Conservation (phyloP, 2,329 filamentous ascomycete genomes). For the Fusarium guadeloupense region DNA sequence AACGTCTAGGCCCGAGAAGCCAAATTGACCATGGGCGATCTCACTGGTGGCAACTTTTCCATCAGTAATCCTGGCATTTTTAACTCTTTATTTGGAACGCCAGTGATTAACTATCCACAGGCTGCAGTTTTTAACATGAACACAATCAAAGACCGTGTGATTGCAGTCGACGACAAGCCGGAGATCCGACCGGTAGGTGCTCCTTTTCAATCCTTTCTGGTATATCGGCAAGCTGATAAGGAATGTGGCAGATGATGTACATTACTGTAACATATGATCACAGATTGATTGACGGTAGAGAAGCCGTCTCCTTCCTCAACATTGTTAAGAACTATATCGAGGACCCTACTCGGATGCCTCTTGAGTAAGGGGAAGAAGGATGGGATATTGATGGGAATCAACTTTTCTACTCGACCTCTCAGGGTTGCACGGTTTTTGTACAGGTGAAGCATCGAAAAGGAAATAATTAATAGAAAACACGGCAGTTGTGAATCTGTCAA, state of each 20-base stretch:
- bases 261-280: constrained; percentile 97
- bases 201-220: too few relatives aligned
- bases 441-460: too few relatives aligned
- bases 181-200: constrained; percentile 92
- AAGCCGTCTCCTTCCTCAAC: constrained; percentile 95
- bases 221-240: too few relatives aligned
- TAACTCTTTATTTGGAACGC: constrained; percentile 95
- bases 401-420: too few relatives aligned
- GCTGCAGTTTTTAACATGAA: constrained; percentile 92
- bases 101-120: constrained; percentile 97
- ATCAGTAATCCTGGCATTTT: constrained; percentile 98
- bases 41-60: constrained; percentile 98
- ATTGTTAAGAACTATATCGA: constrained; percentile 99
- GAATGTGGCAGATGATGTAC: too few relatives aligned
- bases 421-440: too few relatives aligned
- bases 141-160: constrained; percentile 93
- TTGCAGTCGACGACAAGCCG: constrained; percentile 91
- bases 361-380: too few relatives aligned
- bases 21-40: constrained; percentile 98
- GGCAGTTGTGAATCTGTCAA: too few relatives aligned
- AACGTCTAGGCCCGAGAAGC: constrained; percentile 77
- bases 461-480: too few relatives aligned
- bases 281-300: constrained; percentile 90
- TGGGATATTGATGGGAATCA: too few relatives aligned
- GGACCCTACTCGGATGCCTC: constrained; percentile 90